Base-by-base conservation (phyloP, 2,329 filamentous ascomycete genomes). In the Cadophora sp. region DNA sequence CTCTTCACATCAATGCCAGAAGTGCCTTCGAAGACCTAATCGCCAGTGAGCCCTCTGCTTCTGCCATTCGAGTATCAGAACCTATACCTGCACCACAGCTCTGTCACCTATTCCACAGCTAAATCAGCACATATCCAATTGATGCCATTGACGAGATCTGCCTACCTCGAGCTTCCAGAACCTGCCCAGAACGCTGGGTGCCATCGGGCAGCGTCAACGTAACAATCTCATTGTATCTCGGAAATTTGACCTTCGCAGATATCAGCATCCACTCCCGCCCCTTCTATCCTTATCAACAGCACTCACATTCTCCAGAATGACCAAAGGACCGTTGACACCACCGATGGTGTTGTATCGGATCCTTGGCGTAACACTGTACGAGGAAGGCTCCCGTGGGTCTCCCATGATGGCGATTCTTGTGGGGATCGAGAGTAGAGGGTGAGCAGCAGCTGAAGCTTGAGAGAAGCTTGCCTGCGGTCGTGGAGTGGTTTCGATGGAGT, bases 281-380 rank as follows among this genome's bases (percentile, higher is more conserved):
- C 11, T 19, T 26, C 14, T 24, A 14, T 16, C 58, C 9, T 14
- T 9, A 8, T 9, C 6, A 24, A 53, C 58, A 14, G 56, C 68
- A 64, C 90, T 75, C 81, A 97, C 95, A 88, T 97, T 97, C 80
- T 98, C 96, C 75, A 99, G 88, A 79, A 99, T 95, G 79, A 99
- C 96, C 82, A 99, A 88, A 77, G 96, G 96, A 69, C 96, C 96
- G 84, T 99, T 99, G 83, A 99, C 91, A 85, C 95, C 95, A 79
- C 94, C 93, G 79, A 99, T 94, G 76, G 96, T 99, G 86, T 99
- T 99, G 89, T 99, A 99, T 78, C 92, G 90, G 83, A 98, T 87
- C 79, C 90, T 85, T 75, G 90, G 90, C 79, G 89, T 87, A 79
- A 92, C 77, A 70, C 72, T 76, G 73, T 77, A 79, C 66, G 77